Evolutionary conservation across 495 filamentous ascomycete species (phyloP).

Genomic region (Neurospora sp.): DNA sequence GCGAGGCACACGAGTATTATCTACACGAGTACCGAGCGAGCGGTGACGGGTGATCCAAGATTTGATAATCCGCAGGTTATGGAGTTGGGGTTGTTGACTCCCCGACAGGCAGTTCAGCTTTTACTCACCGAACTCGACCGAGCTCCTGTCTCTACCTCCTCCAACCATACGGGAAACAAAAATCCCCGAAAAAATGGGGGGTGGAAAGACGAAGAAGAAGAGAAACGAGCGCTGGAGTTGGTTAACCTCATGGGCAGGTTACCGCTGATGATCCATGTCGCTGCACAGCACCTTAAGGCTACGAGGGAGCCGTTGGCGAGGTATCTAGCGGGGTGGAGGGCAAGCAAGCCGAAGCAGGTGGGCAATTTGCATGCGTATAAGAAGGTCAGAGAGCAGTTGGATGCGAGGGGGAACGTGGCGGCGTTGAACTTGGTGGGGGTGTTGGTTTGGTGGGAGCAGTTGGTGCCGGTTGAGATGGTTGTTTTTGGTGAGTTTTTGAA

Average conservation of each 20-base stretch:
- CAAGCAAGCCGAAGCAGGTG: constrained; percentile 49
- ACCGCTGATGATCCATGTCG: constrained; percentile 70
- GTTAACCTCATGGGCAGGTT: constrained; percentile 61
- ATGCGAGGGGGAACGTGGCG: constrained; percentile 44
- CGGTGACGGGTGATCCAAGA: constrained; percentile 54
- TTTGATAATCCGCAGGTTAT: constrained; percentile 69
- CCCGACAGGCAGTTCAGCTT: constrained; percentile 36
- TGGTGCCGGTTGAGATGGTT: constrained; percentile 68
- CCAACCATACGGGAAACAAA: neutral
- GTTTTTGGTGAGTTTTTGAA: constrained; percentile 39
- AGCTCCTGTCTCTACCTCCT: neutral
- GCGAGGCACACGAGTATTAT: constrained; percentile 60
- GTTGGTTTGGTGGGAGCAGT: constrained; percentile 64
- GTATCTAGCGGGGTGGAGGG: constrained; percentile 58
- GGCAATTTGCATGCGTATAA: constrained; percentile 57
- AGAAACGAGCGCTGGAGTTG: constrained; percentile 50
- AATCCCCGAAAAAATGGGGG: constrained; percentile 36
- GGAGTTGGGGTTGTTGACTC: constrained; percentile 46
- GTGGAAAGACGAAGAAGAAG: constrained; percentile 45
- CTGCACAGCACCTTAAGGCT: constrained; percentile 62
- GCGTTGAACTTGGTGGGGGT: constrained; percentile 58
- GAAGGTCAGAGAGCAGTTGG: constrained; percentile 60
- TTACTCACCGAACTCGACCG: constrained; percentile 39
- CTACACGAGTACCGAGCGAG: constrained; percentile 63
- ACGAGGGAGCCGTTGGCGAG: constrained; percentile 60